phyloP scores from a whole-genome alignment of 257 asterid genomes.

The Nicotiana noctiflora region DNA sequence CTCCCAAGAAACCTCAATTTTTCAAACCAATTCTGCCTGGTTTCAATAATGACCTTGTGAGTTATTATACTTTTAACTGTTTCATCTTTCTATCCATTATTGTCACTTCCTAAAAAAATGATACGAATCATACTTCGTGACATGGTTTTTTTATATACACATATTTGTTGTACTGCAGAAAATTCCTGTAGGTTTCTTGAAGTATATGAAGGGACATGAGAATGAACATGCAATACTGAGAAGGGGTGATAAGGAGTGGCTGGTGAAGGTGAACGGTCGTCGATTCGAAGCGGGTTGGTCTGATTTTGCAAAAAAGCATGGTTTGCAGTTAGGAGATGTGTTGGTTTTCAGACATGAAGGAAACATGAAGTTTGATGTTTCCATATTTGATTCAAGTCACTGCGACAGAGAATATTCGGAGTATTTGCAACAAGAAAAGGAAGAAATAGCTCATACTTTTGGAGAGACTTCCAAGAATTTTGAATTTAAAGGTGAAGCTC shows the following conservation, averaged over 20 bases:
- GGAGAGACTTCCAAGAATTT: too few species aligned
- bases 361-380: neutral
- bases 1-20: conserved; percentile 17
- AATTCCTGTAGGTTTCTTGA: conserved; percentile 4
- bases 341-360: conserved; percentile 11
- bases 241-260: conserved; percentile 7
- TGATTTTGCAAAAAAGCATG: neutral
- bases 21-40: conserved; percentile 13
- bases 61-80: neutral
- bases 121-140: too few species aligned
- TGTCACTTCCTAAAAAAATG: neutral
- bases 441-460: too few species aligned
- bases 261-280: neutral
- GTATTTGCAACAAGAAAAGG: too few species aligned
- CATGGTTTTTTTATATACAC: neutral
- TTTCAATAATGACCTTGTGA: conserved; percentile 3
- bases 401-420: too few species aligned
- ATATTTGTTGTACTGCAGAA: neutral
- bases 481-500: too few species aligned
- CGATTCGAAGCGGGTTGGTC: neutral
- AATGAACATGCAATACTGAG: neutral
- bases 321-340: conserved; percentile 1
- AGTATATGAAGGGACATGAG: neutral
- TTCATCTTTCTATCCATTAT: neutral
- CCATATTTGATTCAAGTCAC: neutral